These are phyloP conservation scores for Cryptococcus neoformans DNA, from an alignment of 1,284 basidiomycete genomes.

Conservation along the genomic window DNA sequence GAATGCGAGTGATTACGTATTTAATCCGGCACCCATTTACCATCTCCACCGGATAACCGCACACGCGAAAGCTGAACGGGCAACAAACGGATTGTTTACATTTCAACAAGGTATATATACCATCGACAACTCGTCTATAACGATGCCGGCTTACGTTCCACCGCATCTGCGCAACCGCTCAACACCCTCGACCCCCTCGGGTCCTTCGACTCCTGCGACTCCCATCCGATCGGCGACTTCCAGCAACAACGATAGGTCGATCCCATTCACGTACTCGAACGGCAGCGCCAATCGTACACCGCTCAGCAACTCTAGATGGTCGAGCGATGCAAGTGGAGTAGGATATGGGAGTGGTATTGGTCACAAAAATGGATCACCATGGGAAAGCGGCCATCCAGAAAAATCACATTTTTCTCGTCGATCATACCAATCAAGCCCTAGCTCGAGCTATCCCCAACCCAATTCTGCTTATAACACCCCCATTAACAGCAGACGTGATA, in stretches of 20 bases:
- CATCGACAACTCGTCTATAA: background rate
- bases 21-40: too few species aligned
- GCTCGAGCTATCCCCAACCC: background rate
- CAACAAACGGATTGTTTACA: background rate
- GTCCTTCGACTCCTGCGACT: background rate
- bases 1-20: background rate
- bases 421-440: background rate
- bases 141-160: conserved; percentile 28
- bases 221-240: background rate
- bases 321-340: background rate
- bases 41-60: too few species aligned
- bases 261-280: conserved; percentile 1
- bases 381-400: background rate
- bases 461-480: too few species aligned
- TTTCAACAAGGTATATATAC: too few species aligned
- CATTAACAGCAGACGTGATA: too few species aligned
- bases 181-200: conserved; percentile 5
- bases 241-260: conserved; percentile 1
- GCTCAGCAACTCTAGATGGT: conserved; percentile 3
- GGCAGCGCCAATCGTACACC: conserved; percentile 10
- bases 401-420: background rate
- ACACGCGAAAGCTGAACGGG: too few species aligned
- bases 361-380: background rate
- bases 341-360: background rate
- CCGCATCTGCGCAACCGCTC: conserved; percentile 34